phyloP scores from a whole-genome alignment of 768 basidiomycete species.

The Termitomyces sp. region DNA sequence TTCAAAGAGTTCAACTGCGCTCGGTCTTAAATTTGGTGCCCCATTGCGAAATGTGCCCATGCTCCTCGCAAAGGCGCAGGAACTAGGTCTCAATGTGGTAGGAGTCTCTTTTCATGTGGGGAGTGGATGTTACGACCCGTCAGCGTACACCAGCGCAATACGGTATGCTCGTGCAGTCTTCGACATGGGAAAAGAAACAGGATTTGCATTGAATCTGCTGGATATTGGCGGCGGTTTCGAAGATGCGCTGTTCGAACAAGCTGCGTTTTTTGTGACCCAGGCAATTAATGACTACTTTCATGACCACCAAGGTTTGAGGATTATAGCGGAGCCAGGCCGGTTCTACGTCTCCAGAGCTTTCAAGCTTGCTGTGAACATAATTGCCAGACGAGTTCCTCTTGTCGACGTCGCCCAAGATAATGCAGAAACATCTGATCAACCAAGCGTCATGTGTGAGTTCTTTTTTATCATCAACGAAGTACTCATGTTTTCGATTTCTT shows the following conservation, averaged over 20 bases:
- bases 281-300: slow-evolving; percentile 86
- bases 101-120: slow-evolving; percentile 99
- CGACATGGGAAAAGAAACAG: slow-evolving; percentile 77
- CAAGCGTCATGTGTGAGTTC: slow-evolving; percentile 83
- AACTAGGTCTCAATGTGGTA: slow-evolving; percentile 78
- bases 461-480: not conserved
- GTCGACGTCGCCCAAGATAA: slow-evolving; percentile 23
- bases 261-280: slow-evolving; percentile 61
- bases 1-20: slow-evolving; percentile 86
- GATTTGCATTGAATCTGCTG: slow-evolving; percentile 78
- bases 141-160: slow-evolving; percentile 86
- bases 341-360: slow-evolving; percentile 93
- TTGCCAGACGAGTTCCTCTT: slow-evolving; percentile 73
- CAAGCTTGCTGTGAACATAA: slow-evolving; percentile 87
- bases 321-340: slow-evolving; percentile 97
- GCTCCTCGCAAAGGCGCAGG: slow-evolving; percentile 73
- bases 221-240: slow-evolving; percentile 99
- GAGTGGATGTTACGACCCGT: slow-evolving; percentile 93
- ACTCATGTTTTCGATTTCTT: slow-evolving; percentile 3
- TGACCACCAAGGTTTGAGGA: slow-evolving; percentile 55
- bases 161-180: slow-evolving; percentile 81
- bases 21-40: slow-evolving; percentile 95
- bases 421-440: slow-evolving; percentile 31
- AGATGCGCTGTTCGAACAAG: slow-evolving; percentile 75
- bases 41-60: slow-evolving; percentile 74